Conservation (phyloP, 495 filamentous ascomycete genomes). For the Daldinia caldariorum region DNA sequence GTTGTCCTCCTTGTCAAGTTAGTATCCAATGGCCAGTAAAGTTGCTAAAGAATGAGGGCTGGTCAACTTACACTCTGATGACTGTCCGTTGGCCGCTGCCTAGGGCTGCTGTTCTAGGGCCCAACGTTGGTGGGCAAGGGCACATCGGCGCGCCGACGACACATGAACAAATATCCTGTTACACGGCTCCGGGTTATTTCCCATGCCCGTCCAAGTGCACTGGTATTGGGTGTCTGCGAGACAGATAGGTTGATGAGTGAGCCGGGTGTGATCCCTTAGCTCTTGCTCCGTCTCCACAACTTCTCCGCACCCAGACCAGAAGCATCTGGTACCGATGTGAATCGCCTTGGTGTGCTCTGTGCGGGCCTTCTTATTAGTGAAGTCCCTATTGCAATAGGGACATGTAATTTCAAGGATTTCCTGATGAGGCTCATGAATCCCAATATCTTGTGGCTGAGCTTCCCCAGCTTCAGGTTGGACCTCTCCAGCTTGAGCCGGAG, state of each 20-base stretch:
- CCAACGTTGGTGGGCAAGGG: background rate
- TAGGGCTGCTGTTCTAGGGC: background rate
- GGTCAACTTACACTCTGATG: background rate
- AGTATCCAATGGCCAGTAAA: background rate
- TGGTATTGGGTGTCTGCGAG: background rate
- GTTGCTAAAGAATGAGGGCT: background rate
- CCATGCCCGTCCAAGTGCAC: background rate
- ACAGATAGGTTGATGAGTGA: background rate
- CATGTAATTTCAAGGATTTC: background rate
- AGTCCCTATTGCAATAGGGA: background rate
- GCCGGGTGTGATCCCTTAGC: background rate
- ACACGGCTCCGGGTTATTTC: background rate
- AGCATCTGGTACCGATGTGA: background rate
- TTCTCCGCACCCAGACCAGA: background rate
- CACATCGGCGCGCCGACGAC: background rate
- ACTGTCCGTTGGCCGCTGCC: background rate
- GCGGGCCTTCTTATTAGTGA: background rate
- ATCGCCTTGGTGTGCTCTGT: background rate
- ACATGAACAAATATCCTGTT: background rate
- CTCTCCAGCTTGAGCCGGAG: no score
- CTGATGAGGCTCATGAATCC: background rate
- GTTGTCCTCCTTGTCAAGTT: background rate
- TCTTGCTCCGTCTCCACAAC: background rate
- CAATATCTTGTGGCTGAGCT: background rate
- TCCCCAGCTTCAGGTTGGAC: no score